Evolutionary conservation across 2,329 filamentous ascomycete genomes (phyloP).

Genomic region (Aschersonia sp.): DNA sequence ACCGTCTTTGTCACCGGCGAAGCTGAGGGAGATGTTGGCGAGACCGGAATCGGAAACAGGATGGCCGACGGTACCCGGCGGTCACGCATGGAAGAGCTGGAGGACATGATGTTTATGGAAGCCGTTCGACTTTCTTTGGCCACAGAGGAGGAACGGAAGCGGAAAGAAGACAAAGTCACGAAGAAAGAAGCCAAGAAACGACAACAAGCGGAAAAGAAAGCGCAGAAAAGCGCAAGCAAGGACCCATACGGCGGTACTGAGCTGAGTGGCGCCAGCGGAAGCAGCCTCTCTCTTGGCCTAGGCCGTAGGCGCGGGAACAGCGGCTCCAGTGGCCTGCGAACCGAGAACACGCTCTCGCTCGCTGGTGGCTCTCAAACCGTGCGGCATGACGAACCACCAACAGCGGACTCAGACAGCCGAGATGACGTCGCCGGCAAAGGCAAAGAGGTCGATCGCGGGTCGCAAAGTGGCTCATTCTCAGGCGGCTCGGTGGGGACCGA

Average conservation of each 20-base stretch:
- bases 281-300: constrained; percentile 47
- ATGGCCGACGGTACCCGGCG: constrained; percentile 17
- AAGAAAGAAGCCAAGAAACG: constrained; percentile 71
- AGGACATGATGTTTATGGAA: constrained; percentile 98
- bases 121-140: constrained; percentile 85
- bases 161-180: constrained; percentile 44
- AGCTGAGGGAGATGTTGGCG: constrained; percentile 11
- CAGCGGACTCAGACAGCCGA: constrained; percentile 14
- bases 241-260: constrained; percentile 19
- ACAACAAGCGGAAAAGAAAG: constrained; percentile 74
- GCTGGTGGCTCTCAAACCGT: constrained; percentile 22
- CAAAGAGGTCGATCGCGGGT: constrained; percentile 49
- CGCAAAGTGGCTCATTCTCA: constrained; percentile 9
- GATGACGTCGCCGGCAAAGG: constrained; percentile 39
- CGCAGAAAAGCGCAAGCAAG: constrained; percentile 44
- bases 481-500: constrained; percentile 18
- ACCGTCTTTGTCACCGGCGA: constrained; percentile 3
- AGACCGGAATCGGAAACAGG: constrained; percentile 8
- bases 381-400: constrained; percentile 10
- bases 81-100: constrained; percentile 66
- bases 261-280: constrained; percentile 37
- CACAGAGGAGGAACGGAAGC: constrained; percentile 83
- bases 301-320: constrained; percentile 47
- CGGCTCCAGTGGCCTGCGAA: constrained; percentile 41
- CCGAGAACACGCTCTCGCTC: constrained; percentile 33